A percentile compares a stretch with the other conserved stretches of the same genome.
These are phyloP conservation scores for Penicillium verhagenii DNA, from an alignment of 495 filamentous ascomycete genomes.

Conservation along the genomic window DNA sequence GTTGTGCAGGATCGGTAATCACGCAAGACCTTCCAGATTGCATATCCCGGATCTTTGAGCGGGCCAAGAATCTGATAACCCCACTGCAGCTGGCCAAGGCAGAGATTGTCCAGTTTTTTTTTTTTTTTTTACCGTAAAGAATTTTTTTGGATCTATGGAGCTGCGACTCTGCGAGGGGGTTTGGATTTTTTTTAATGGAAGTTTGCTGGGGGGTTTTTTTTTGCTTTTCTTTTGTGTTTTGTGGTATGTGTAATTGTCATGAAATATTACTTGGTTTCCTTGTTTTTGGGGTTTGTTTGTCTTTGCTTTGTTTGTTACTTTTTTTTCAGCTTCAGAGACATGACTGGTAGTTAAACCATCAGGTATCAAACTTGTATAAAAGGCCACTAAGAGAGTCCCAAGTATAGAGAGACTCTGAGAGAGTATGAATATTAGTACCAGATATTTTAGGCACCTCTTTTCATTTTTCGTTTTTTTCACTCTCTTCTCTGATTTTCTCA, in stretches of 20 bases:
- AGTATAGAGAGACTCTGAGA: too few species aligned
- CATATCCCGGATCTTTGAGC: constrained; percentile 27
- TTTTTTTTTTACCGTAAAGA: too few species aligned
- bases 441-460: too few species aligned
- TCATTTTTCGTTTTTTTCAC: too few species aligned
- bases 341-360: too few species aligned
- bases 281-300: not conserved
- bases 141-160: not conserved
- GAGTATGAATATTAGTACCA: too few species aligned
- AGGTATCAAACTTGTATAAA: too few species aligned
- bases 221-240: not conserved
- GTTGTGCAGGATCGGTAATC: not conserved
- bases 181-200: too few species aligned
- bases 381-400: too few species aligned
- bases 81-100: not conserved
- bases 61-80: constrained; percentile 22
- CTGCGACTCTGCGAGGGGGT: not conserved
- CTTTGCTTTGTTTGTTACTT: constrained; percentile 1
- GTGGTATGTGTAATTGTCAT: not conserved
- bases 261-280: not conserved
- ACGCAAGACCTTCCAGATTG: constrained; percentile 8
- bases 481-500: too few species aligned
- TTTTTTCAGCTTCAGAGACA: constrained; percentile 3
- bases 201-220: too few species aligned
- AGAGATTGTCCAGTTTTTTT: too few species aligned